Base-by-base conservation (phyloP, 179 eudicot genomes). In the Beta lomatogona region DNA sequence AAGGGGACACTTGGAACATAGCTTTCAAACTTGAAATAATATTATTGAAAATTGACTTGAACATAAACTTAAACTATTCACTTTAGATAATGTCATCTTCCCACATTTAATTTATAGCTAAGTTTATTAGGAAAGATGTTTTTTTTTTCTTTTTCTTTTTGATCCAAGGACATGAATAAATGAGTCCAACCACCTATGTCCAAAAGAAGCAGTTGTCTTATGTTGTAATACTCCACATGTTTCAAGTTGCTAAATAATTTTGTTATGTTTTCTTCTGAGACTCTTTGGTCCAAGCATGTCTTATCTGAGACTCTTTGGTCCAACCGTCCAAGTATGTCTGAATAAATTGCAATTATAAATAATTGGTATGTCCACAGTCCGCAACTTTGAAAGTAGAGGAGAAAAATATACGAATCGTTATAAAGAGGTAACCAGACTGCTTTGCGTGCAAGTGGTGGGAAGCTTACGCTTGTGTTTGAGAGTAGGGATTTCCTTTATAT, bases 131-230 rank as follows among this genome's bases (percentile, higher is more conserved):
- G 3, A 11, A 0, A 3, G 9, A 25, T 12, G 11, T 66, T 28
- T 1, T 13, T 9, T 4, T 5, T 4, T n/a, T 25, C 28, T 25
- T 25, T 15, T 68, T 31, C 8, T 15, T 14, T 68, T 41, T 41
- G 14, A 50, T 25, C 54, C 12, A 68, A 19, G 9, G 58, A 58
- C 18, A 75, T 41, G 16, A 75, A 18, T 57, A 58, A 9, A 75
- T 41, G 16, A 75, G 52, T 57, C 78, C 78, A 75, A 31, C 36
- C 66, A 75, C 25, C 5, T 28, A 18, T 9, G 78, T 75, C 52
- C 78, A 54, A 75, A 75, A 75, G 9, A 41, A 41, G 57, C 6
- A 16, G 53, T 8, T 75, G 78, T 75, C 78, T 57, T 77, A 77
- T 77, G 61, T 36, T 72, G 19, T 31, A 36, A 36, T 36, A 36